A percentile compares a stretch with the other conserved stretches of the same genome.
Evolutionary conservation across 1,284 basidiomycete species (phyloP).

Genomic region (Boletellus sp.): DNA sequence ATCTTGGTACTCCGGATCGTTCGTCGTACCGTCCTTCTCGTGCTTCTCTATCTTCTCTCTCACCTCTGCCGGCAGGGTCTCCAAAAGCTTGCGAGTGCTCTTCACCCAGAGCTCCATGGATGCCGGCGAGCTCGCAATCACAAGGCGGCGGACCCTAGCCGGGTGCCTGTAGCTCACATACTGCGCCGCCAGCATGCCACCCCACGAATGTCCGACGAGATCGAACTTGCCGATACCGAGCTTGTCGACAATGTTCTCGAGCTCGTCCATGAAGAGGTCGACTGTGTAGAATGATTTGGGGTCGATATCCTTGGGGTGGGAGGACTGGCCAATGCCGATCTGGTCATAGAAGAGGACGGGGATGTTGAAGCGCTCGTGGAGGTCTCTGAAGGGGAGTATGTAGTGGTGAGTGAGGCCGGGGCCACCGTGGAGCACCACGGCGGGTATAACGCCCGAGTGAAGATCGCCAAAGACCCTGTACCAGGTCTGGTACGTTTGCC

Average conservation of each 20-base stretch:
- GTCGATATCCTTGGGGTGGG: slow-evolving; percentile 35
- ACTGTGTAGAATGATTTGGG: slow-evolving; percentile 43
- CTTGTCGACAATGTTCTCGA: slow-evolving; percentile 24
- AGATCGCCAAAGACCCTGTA: slow-evolving; percentile 22
- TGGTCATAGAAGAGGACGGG: slow-evolving; percentile 53
- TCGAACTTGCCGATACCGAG: slow-evolving; percentile 30
- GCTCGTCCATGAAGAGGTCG: slow-evolving; percentile 47
- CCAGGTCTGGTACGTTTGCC: slow-evolving; percentile 24
- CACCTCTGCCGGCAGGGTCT: slow-evolving; percentile 19
- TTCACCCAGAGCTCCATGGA: slow-evolving; percentile 24
- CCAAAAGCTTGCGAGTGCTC: slow-evolving; percentile 9
- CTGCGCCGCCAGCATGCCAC: slow-evolving; percentile 45
- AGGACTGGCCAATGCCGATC: slow-evolving; percentile 44
- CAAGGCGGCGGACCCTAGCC: slow-evolving; percentile 38
- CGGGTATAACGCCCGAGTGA: slow-evolving; percentile 22
- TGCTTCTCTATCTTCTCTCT: slow-evolving; percentile 25
- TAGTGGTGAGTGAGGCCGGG: slow-evolving; percentile 44
- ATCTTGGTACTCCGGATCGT: slow-evolving; percentile 21
- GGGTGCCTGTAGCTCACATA: slow-evolving; percentile 35
- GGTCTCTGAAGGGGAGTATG: slow-evolving; percentile 37
- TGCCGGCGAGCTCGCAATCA: slow-evolving; percentile 31
- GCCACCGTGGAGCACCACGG: slow-evolving; percentile 42
- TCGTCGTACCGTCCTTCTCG: slow-evolving; percentile 16
- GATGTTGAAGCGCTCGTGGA: slow-evolving; percentile 27
- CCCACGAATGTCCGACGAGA: slow-evolving; percentile 50